Evolutionary conservation across 2,329 filamentous ascomycete species (phyloP), one percentile per base, ranked within the genome.

Genomic region (Claviceps sp.): DNA sequence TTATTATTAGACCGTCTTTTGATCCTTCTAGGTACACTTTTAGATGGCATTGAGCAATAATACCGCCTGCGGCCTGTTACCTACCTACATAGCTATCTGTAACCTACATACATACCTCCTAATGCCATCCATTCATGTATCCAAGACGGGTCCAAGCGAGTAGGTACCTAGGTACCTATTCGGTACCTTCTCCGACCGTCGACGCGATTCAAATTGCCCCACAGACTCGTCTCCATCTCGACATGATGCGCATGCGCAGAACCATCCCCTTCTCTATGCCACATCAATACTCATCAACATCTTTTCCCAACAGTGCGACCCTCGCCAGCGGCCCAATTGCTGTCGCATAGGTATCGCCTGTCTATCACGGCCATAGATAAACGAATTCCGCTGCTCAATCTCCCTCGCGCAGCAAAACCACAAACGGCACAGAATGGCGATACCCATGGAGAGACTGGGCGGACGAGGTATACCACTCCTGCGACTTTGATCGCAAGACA

Each of bases 401-500:
- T 34, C 30, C 10, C 30, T 11, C 11, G 26, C 34, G 10, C 19
- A 34, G 38, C 7, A 4, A 19, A 38, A 17, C 10, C 10, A 42
- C 11, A 39, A n/a, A 39, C 44, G 40, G 38, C 52, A 56, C 37
- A 30, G 26, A 22, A 66, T 66, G 64, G 59, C 67, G 19, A 68
- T 72, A 48, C 68, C 66, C 47, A 63, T 71, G 68, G 60, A 65
- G 44, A 62, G 62, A 50, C 60, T 73, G 42, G 69, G 70, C 62
- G 66, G 64, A 52, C 65, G 66, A 58, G 70, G 70, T 73, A 64
- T 55, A 68, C 60, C 10, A 37, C n/a, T 14, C 10, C 14, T n/a
- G 30, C n/a, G 14, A 16, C 24, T 19, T 24, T 5, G 41, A 30
- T 39, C 17, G 38, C 38, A 49, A 17, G 4, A 19, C 16, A 16